A percentile compares a stretch with the other conserved stretches of the same genome.
These are phyloP conservation scores for Dovyalis caffra DNA, from an alignment of 345 rosid genomes.

Conservation along the genomic window DNA sequence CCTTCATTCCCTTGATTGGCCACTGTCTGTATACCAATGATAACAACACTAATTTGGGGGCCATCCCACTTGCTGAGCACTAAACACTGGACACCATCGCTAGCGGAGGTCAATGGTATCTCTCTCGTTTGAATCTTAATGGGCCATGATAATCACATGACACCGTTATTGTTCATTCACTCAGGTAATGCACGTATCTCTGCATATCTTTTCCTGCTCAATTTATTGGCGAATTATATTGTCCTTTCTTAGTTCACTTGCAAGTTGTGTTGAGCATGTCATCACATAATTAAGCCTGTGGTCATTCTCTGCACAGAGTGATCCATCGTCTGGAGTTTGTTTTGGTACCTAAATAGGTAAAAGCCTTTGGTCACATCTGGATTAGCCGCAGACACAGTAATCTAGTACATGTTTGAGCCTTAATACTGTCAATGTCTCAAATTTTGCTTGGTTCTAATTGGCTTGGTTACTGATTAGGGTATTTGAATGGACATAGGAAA, in stretches of 20 bases:
- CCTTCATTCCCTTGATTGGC: constrained; percentile 37
- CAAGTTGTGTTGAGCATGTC: constrained; percentile 27
- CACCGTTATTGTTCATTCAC: constrained; percentile 28
- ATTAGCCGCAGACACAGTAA: constrained; percentile 13
- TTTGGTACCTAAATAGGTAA: constrained; percentile 4
- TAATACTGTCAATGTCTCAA: background rate
- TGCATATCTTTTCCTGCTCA: constrained; percentile 20
- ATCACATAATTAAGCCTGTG: constrained; percentile 17
- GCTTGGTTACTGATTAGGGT: background rate
- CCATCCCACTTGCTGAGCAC: constrained; percentile 59
- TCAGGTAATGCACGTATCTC: constrained; percentile 24
- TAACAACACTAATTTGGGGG: constrained; percentile 36
- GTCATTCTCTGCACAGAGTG: constrained; percentile 17
- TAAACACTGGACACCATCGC: constrained; percentile 33
- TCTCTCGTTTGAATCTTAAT: constrained; percentile 35
- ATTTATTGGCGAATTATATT: constrained; percentile 11
- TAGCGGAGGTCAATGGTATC: constrained; percentile 45
- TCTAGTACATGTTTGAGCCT: background rate
- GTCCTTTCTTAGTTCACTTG: constrained; percentile 23
- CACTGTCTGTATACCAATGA: constrained; percentile 44
- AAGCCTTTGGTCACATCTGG: constrained; percentile 3
- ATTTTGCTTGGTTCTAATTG: background rate
- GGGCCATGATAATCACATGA: constrained; percentile 40
- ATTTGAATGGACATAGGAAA: background rate
- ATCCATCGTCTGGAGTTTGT: constrained; percentile 7